phyloP scores from a whole-genome alignment of 257 asterid species.

The Solanum chmielewskii region DNA sequence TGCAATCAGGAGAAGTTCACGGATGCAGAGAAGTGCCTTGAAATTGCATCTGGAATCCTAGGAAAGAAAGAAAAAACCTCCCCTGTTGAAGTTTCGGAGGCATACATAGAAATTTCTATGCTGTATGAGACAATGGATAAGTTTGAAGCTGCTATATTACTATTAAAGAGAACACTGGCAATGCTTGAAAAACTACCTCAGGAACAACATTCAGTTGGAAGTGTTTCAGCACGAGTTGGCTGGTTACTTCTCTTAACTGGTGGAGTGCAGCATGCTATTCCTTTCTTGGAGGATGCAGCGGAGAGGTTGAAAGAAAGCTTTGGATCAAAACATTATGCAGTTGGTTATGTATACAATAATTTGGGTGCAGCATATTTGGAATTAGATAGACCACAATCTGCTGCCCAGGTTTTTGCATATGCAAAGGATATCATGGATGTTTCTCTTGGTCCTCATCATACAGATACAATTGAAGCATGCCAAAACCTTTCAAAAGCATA shows the following conservation, averaged over 20 bases:
- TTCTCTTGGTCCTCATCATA: slow-evolving; percentile 85
- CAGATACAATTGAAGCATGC: slow-evolving; percentile 71
- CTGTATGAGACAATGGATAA: slow-evolving; percentile 79
- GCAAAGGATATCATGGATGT: slow-evolving; percentile 91
- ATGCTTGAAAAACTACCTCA: slow-evolving; percentile 79
- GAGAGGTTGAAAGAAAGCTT: slow-evolving; percentile 91
- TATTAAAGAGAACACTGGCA: slow-evolving; percentile 44
- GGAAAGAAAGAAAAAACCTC: slow-evolving; percentile 55
- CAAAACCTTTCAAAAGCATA: slow-evolving; percentile 93
- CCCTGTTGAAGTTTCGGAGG: slow-evolving; percentile 62
- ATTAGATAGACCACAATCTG: slow-evolving; percentile 81
- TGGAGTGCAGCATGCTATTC: slow-evolving; percentile 62
- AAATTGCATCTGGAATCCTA: slow-evolving; percentile 51
- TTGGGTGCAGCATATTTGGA: slow-evolving; percentile 91
- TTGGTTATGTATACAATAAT: slow-evolving; percentile 82
- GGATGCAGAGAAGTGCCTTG: slow-evolving; percentile 76
- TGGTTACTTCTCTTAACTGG: slow-evolving; percentile 79
- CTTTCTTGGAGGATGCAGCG: slow-evolving; percentile 84
- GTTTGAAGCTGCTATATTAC: slow-evolving; percentile 65
- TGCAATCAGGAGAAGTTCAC: slow-evolving; percentile 51
- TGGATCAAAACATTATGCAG: slow-evolving; percentile 74
- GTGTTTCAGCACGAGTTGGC: slow-evolving; percentile 82
- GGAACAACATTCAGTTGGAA: slow-evolving; percentile 85
- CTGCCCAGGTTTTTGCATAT: slow-evolving; percentile 82
- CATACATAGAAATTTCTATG: slow-evolving; percentile 67